Percentiles rank a stretch among this genome's conserved stretches.
phyloP scores from a whole-genome alignment of 2,329 filamentous ascomycete species.

The Fusarium secorum region DNA sequence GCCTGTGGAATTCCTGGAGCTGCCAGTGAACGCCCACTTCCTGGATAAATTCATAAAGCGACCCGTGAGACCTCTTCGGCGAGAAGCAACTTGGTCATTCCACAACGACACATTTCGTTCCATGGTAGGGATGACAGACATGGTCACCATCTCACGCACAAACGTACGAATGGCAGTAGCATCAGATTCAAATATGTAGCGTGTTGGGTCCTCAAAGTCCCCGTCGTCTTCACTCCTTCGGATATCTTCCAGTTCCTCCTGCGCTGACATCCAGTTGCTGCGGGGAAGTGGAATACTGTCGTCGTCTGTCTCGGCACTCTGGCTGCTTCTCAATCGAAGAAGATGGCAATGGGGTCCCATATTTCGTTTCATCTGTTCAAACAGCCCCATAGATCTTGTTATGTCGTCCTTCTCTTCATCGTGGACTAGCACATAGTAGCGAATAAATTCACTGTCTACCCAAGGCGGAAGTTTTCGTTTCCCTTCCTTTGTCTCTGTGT shows the following conservation, averaged over 20 bases:
- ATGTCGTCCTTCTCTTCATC: conserved; percentile 97
- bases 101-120: conserved; percentile 88
- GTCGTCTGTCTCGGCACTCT: conserved; percentile 88
- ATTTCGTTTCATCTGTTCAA: conserved; percentile 99
- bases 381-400: conserved; percentile 84
- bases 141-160: conserved; percentile 91
- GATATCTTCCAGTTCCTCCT: conserved; percentile 82
- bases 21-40: conserved; percentile 83
- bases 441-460: conserved; percentile 89
- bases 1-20: conserved; percentile 66
- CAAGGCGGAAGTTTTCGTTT: conserved; percentile 78
- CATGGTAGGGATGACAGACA: conserved; percentile 96
- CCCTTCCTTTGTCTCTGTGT: conserved; percentile 83
- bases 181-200: conserved; percentile 92
- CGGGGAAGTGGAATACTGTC: conserved; percentile 83
- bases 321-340: conserved; percentile 81
- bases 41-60: conserved; percentile 95
- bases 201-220: conserved; percentile 72
- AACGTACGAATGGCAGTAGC: conserved; percentile 87
- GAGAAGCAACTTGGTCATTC: conserved; percentile 97
- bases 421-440: conserved; percentile 96
- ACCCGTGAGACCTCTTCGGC: conserved; percentile 85
- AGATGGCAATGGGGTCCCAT: conserved; percentile 96
- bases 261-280: conserved; percentile 88
- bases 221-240: conserved; percentile 72